Percentiles rank a stretch among this genome's conserved stretches.
These are phyloP conservation scores for Saksenaea vasiformis DNA, from an alignment of 371 early-diverging fungal genomes.

Conservation along the genomic window DNA sequence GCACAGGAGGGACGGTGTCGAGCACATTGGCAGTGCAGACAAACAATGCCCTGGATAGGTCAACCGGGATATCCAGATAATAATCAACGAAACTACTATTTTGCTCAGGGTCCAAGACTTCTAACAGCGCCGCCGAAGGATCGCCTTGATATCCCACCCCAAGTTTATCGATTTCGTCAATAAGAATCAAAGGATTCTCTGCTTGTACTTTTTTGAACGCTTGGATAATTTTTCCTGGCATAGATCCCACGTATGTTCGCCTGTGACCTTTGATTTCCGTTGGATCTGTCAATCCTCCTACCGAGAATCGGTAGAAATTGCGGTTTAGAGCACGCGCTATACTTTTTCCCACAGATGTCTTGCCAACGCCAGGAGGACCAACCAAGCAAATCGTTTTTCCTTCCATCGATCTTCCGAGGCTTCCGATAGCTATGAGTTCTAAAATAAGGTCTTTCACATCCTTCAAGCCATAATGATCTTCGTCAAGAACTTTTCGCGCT, in stretches of 20 bases:
- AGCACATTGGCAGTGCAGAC: slow-evolving; percentile 75
- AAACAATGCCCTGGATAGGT: slow-evolving; percentile 71
- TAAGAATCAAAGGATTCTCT: slow-evolving; percentile 92
- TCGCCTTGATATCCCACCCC: slow-evolving; percentile 17
- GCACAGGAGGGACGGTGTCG: slow-evolving; percentile 67
- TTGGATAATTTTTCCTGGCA: slow-evolving; percentile 97
- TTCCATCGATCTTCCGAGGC: slow-evolving; percentile 89
- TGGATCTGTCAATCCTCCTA: slow-evolving; percentile 94
- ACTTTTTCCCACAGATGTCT: slow-evolving; percentile 94
- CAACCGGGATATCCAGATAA: slow-evolving; percentile 72
- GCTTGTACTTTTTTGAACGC: slow-evolving; percentile 95
- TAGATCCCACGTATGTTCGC: slow-evolving; percentile 96
- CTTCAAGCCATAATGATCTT: slow-evolving; percentile 95
- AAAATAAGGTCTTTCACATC: slow-evolving; percentile 96
- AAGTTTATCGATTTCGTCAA: slow-evolving; percentile 75
- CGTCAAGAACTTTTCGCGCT: slow-evolving; percentile 83
- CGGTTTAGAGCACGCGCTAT: slow-evolving; percentile 91
- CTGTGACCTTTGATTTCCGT: slow-evolving; percentile 98
- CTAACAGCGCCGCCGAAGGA: slow-evolving; percentile 64
- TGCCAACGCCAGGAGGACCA: slow-evolving; percentile 97
- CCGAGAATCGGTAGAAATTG: slow-evolving; percentile 92
- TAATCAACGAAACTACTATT: slow-evolving; percentile 71
- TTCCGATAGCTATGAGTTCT: slow-evolving; percentile 95
- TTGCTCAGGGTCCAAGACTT: slow-evolving; percentile 80
- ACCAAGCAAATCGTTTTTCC: slow-evolving; percentile 94